Base-by-base conservation (phyloP, 176 grass and related monocot species). In the Oryza glaberrima region DNA sequence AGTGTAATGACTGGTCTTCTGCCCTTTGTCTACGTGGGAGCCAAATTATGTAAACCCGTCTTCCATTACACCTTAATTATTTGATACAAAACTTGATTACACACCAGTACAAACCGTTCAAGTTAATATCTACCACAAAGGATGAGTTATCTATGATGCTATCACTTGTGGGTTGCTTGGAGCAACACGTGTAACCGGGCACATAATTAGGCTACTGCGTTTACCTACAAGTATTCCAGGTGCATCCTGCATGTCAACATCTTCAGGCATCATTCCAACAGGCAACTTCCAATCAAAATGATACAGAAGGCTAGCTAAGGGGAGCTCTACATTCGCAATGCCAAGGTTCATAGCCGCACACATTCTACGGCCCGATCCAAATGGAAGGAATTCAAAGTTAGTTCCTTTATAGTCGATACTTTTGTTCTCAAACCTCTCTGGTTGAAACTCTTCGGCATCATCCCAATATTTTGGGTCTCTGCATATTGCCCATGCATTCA, bases 251-350 rank as follows among this genome's bases (percentile, higher is more conserved):
- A 35, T 28, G 1, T 83, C 69, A 3, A 83, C 25, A 25, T 83
- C 54, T 38, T 65, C 72, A 1, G 70, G 15, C 38, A 73, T 9
- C 38, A 35, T 1, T 47, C 70, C 81, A 2, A n/a, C 1, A 1
- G 70, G 70, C 17, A 83, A 54, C 17, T 74, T 65, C 81, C 81
- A 56, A 64, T 83, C 41, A 1, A 65, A 83, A 23, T 83, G 41
- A 26, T 75, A 83, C 0, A 83, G 7, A 36, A 83, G 56, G 17
- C 25, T 83, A 9, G 70, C 81, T 0, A 83, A 68, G 6, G 81
- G 40, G 0, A 83, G 41, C 19, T 75, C 58, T 1, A 75, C 10
- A 4, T 83, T 66, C 0, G 70, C 58, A 2, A 75, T 6, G 2
- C 70, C 81, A 36, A 83, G 70, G 15, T 30, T 65, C 0, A 9